These are phyloP conservation scores for Coniferiporia sulphurascens DNA, from an alignment of 1,284 basidiomycete species.

Conservation along the genomic window DNA sequence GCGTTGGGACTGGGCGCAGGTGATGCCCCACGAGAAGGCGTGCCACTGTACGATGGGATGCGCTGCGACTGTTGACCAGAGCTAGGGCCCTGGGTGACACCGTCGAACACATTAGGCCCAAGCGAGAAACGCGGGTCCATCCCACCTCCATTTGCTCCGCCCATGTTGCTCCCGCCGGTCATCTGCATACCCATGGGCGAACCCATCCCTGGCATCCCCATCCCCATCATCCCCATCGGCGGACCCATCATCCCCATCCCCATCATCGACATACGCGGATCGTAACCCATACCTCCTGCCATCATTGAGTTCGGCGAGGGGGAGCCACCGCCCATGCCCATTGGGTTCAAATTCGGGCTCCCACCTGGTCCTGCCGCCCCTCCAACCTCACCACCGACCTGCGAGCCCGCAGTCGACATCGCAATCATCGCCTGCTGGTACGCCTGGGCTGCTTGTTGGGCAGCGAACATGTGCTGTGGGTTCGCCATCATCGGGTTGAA, in stretches of 20 bases:
- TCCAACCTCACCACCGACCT: slow-evolving; percentile 49
- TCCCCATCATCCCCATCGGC: slow-evolving; percentile 25
- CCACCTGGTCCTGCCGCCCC: background rate
- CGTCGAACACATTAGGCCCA: slow-evolving; percentile 14
- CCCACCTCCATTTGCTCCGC: slow-evolving; percentile 20
- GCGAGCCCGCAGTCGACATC: slow-evolving; percentile 75
- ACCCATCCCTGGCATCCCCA: slow-evolving; percentile 24
- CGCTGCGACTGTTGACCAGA: slow-evolving; percentile 12
- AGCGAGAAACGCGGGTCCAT: slow-evolving; percentile 51
- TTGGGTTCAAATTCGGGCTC: too few relatives aligned
- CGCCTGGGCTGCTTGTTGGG: slow-evolving; percentile 84
- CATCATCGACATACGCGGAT: slow-evolving; percentile 54
- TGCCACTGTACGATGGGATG: slow-evolving; percentile 11
- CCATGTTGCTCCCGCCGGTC: slow-evolving; percentile 38
- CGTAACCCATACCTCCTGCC: slow-evolving; percentile 36
- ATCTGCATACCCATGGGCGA: slow-evolving; percentile 44
- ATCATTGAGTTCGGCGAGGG: slow-evolving; percentile 47
- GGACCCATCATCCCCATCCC: slow-evolving; percentile 29
- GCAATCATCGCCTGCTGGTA: slow-evolving; percentile 90
- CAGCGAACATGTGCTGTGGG: slow-evolving; percentile 86
- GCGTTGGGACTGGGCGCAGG: background rate
- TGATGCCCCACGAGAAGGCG: slow-evolving; percentile 4
- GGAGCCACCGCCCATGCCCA: slow-evolving; percentile 24
- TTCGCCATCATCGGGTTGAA: slow-evolving; percentile 40
- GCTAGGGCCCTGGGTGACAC: background rate